These are phyloP conservation scores for Acanthamoeba healyi DNA, from an alignment of 208 protist genomes.

Conservation along the genomic window DNA sequence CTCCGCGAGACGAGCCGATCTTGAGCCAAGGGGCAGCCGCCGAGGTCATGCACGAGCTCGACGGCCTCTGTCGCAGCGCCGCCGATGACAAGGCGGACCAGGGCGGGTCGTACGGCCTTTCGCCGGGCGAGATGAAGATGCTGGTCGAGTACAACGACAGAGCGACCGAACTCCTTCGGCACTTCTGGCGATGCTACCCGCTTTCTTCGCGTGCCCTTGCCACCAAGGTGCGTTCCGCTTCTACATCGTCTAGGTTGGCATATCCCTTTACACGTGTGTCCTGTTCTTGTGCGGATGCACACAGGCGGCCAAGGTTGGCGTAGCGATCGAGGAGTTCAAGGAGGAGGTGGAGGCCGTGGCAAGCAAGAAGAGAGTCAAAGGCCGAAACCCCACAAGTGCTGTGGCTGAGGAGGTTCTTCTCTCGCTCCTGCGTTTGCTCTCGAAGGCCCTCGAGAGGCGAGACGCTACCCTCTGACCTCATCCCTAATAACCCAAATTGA, in stretches of 20 bases:
- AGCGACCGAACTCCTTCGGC: conserved; percentile 30
- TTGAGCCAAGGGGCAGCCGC: not conserved
- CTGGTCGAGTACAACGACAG: not conserved
- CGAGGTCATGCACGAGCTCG: not conserved
- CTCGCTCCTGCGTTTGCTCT: not conserved
- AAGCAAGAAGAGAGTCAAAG: not conserved
- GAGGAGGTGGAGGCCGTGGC: not conserved
- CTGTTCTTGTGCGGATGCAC: too few species aligned
- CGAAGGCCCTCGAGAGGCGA: not conserved
- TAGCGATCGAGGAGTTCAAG: not conserved
- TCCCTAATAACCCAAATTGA: too few species aligned
- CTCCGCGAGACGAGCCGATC: not conserved
- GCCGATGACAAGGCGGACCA: not conserved
- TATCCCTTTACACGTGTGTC: too few species aligned
- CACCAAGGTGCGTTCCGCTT: not conserved
- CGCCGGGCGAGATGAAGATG: not conserved
- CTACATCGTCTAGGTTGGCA: not conserved
- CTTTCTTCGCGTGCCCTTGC: conserved; percentile 20
- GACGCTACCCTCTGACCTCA: too few species aligned
- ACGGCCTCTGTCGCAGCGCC: not conserved
- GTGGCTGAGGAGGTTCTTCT: not conserved
- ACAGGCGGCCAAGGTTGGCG: not conserved
- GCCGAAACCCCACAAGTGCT: not conserved
- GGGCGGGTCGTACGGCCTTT: not conserved
- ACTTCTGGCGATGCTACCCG: conserved; percentile 53